phyloP scores from a whole-genome alignment of 2,329 filamentous ascomycete species.

The Fusarium lateritium region DNA sequence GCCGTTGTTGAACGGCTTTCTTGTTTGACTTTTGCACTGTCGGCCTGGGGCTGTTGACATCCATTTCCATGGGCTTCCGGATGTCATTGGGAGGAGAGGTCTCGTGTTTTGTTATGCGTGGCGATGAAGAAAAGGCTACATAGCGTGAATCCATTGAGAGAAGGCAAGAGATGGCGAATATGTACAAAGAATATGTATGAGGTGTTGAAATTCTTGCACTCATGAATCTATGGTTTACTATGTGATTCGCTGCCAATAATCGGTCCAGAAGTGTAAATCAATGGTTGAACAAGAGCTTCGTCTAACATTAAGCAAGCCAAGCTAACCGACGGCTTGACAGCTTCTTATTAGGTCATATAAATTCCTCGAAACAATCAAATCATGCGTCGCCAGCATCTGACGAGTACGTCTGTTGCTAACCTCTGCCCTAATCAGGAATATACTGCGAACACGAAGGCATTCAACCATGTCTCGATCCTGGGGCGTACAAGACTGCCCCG shows the following conservation, averaged over 20 bases:
- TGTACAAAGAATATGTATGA: constrained; percentile 16
- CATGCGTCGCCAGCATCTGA: too few species aligned
- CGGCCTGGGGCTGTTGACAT: constrained; percentile 19
- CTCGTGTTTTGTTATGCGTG: constrained; percentile 5
- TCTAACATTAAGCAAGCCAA: not conserved
- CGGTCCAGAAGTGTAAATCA: not conserved
- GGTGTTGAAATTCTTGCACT: constrained; percentile 10
- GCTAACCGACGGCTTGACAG: not conserved
- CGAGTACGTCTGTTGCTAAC: not conserved
- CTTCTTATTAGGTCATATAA: not conserved
- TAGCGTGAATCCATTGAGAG: constrained; percentile 1
- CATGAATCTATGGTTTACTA: not conserved
- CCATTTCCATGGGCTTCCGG: constrained; percentile 26
- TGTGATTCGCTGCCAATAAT: not conserved
- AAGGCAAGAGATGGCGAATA: not conserved
- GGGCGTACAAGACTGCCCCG: not conserved
- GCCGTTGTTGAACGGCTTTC: constrained; percentile 14
- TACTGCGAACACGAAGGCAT: not conserved
- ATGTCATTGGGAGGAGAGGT: constrained; percentile 19
- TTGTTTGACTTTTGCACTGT: constrained; percentile 33
- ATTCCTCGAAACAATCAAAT: too few species aligned
- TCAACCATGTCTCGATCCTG: not conserved
- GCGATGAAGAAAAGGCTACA: not conserved
- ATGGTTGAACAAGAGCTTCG: not conserved
- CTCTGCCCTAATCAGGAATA: not conserved